A percentile compares a stretch with the other conserved stretches of the same genome.
phyloP scores from a whole-genome alignment of 495 filamentous ascomycete species.

The Aspergillus hancockii region DNA sequence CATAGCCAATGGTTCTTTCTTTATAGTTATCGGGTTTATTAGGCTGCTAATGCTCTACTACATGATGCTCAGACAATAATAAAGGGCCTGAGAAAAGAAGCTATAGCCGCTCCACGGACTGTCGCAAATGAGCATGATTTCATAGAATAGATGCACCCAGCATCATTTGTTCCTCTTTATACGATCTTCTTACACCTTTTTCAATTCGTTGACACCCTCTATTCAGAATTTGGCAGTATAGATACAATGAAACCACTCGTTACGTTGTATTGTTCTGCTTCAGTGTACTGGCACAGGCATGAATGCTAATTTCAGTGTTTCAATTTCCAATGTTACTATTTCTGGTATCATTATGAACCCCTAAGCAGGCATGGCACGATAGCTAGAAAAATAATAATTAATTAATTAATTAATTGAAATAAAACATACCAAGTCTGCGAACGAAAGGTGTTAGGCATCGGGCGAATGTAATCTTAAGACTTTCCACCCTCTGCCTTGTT shows the following conservation, averaged over 20 bases:
- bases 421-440: no score
- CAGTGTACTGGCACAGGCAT: conserved; percentile 6
- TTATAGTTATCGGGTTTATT: neutral
- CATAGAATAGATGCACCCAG: conserved; percentile 20
- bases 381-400: neutral
- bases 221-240: neutral
- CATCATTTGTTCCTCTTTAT: neutral
- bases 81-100: conserved; percentile 69
- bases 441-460: neutral
- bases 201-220: conserved; percentile 14
- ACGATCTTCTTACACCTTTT: neutral
- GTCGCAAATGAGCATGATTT: conserved; percentile 22
- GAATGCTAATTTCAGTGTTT: neutral
- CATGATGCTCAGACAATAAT: conserved; percentile 59
- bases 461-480: conserved; percentile 12
- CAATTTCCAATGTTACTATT: conserved; percentile 10
- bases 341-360: conserved; percentile 27
- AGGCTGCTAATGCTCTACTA: neutral
- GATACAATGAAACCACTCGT: neutral
- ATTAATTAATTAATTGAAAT: no score
- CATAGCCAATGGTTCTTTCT: neutral
- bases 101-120: conserved; percentile 22
- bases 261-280: neutral
- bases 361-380: conserved; percentile 8
- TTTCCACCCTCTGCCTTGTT: conserved; percentile 35